phyloP scores from a whole-genome alignment of 306 rosid genomes.

The Phaseolus lunatus region DNA sequence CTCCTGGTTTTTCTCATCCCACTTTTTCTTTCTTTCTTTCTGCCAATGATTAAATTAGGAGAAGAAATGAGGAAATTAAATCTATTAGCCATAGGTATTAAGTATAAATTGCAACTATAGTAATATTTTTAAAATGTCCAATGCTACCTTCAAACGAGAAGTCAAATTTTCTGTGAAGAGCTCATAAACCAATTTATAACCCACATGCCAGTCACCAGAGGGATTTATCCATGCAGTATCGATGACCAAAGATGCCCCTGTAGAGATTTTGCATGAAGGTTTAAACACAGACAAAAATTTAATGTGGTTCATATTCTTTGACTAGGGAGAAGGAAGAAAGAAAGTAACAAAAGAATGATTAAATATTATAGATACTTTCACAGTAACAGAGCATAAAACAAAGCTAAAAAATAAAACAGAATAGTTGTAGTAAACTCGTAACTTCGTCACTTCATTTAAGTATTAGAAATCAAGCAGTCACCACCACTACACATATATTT shows the following conservation, averaged over 20 bases:
- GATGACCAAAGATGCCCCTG: constrained; percentile 79
- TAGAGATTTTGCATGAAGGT: constrained; percentile 41
- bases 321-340: constrained; percentile 18
- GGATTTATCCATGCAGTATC: constrained; percentile 90
- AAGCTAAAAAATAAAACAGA: background rate
- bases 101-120: constrained; percentile 27
- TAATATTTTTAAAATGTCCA: constrained; percentile 34
- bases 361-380: constrained; percentile 32
- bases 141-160: constrained; percentile 85
- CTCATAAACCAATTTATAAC: constrained; percentile 85
- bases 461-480: constrained; percentile 36
- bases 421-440: constrained; percentile 22
- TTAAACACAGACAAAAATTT: constrained; percentile 45
- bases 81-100: constrained; percentile 25
- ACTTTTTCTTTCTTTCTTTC: constrained; percentile 87
- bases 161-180: constrained; percentile 75
- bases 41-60: constrained; percentile 48
- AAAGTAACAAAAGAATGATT: constrained; percentile 19
- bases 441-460: constrained; percentile 14
- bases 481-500: background rate
- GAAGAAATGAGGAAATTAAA: constrained; percentile 27
- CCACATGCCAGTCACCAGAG: constrained; percentile 96
- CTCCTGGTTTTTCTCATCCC: constrained; percentile 91
- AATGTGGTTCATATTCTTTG: constrained; percentile 28
- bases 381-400: background rate